Base-by-base conservation (phyloP, 768 basidiomycete genomes). In the Lentinula lateritia region DNA sequence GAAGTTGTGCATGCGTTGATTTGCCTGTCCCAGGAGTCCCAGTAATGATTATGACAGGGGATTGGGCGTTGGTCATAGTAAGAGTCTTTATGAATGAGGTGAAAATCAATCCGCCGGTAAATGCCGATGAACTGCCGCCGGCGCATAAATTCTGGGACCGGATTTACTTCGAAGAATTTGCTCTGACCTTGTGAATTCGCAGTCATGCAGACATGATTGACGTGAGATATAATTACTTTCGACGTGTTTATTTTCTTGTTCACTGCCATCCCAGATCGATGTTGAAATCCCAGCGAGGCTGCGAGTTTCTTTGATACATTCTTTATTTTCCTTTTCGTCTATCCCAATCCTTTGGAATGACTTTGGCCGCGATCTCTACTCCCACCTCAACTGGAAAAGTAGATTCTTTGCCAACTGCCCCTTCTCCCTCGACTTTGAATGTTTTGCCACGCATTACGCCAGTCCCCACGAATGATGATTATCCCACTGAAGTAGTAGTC, bases 21-120 rank as follows among this genome's bases (percentile, higher is more conserved):
- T 99, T 99, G 60, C 94, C 95, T 39, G 94, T 95, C n/a, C 93
- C 93, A 10, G 93, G 93, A 15, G 93, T 95, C 63, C 93, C 94
- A 46, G 93, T 95, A 67, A 95, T 85, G 66, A 95, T 71, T 68
- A 95, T 91, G 54, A 88, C 82, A 50, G 92, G 92, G 28, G 58
- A 23, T 41, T 50, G 50, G 34, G 55, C 20, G 15, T 20, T n/a
- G 32, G 53, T 23, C 62, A 60, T 63, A 8, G 58, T 35, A 23
- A 23, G 23, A 23, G 23, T 23, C 23, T 23, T 28, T 28, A 28
- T 28, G 28, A 28, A 28, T 1, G 28, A 28, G 28, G 28, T 28
- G 3, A 28, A 28, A 28, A 28, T 28, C 28, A 28, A 18, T 20
- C 20, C 7, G 20, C 20, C 46, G 46, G 0, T 10, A 23, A 9